A percentile compares a stretch with the other conserved stretches of the same genome.
These are phyloP conservation scores for Spiraea crenata DNA, from an alignment of 331 rosid species.

Conservation along the genomic window DNA sequence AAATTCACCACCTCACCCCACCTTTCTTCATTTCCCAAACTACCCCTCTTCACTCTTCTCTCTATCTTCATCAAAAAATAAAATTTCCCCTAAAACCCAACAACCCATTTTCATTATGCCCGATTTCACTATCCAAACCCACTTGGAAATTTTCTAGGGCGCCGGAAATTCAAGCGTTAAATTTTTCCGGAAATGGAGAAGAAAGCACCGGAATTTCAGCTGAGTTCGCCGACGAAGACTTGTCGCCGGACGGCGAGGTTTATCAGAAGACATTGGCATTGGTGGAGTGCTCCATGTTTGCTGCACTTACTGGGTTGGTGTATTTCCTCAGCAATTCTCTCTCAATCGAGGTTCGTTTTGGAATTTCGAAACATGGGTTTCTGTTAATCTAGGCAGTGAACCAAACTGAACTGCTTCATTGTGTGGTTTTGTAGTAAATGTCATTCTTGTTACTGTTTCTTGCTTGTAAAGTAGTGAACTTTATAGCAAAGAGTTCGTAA, in stretches of 20 bases:
- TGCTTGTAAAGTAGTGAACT: neutral
- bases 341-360: conserved; percentile 72
- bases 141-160: conserved; percentile 35
- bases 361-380: conserved; percentile 4
- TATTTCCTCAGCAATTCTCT: conserved; percentile 93
- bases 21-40: conserved; percentile 36
- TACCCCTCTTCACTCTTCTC: conserved; percentile 30
- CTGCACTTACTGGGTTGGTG: conserved; percentile 93
- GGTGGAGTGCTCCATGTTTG: conserved; percentile 99
- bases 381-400: neutral
- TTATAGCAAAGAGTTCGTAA: neutral
- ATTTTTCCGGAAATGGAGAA: conserved; percentile 35
- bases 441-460: neutral
- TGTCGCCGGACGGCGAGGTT: conserved; percentile 63
- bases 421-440: neutral
- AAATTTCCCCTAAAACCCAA: conserved; percentile 24
- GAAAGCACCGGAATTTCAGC: conserved; percentile 21
- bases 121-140: conserved; percentile 22
- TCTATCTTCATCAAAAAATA: conserved; percentile 27
- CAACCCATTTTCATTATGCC: conserved; percentile 12
- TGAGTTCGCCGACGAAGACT: conserved; percentile 59
- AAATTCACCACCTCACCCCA: conserved; percentile 36
- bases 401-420: neutral
- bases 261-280: conserved; percentile 76
- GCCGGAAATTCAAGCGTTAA: conserved; percentile 28